A percentile compares a stretch with the other conserved stretches of the same genome.
phyloP scores from a whole-genome alignment of 2,329 filamentous ascomycete species.

The Paecilomyces sp. region DNA sequence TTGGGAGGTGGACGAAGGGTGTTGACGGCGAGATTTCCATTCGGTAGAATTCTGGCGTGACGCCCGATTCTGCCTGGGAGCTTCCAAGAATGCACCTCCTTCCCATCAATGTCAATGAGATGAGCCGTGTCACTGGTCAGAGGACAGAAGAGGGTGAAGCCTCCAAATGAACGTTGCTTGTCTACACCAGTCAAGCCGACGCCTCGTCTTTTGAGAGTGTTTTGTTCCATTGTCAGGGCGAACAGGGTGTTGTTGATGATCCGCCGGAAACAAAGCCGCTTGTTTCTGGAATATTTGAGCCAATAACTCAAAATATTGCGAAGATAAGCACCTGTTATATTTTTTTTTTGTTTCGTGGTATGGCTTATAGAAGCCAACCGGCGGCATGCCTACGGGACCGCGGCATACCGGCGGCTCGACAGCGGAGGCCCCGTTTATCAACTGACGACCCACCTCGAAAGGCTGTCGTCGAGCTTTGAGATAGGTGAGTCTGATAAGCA shows the following conservation, averaged over 20 bases:
- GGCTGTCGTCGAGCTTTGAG: background rate
- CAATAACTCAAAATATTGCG: too few species aligned
- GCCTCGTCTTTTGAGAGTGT: slow-evolving; percentile 35
- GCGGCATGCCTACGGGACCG: slow-evolving; percentile 7
- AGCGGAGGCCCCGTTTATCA: background rate
- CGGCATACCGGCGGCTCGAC: slow-evolving; percentile 7
- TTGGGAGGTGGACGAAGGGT: slow-evolving; percentile 29
- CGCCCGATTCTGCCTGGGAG: slow-evolving; percentile 35
- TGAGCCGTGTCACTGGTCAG: slow-evolving; percentile 35
- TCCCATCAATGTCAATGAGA: slow-evolving; percentile 34
- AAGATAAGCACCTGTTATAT: too few species aligned
- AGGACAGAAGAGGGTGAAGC: slow-evolving; percentile 36
- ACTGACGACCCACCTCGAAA: too few species aligned
- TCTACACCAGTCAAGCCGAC: slow-evolving; percentile 36
- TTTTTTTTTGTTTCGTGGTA: too few species aligned
- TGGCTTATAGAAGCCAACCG: background rate
- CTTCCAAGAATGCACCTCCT: slow-evolving; percentile 38
- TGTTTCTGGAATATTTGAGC: too few species aligned
- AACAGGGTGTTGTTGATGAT: background rate
- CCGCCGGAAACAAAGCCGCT: too few species aligned
- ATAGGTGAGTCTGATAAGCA: slow-evolving; percentile 5
- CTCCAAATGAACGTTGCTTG: slow-evolving; percentile 27
- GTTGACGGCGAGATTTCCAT: slow-evolving; percentile 41
- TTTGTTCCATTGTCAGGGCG: slow-evolving; percentile 33
- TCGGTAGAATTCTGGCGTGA: slow-evolving; percentile 37